phyloP scores from a whole-genome alignment of 495 filamentous ascomycete species.

The Neurospora africana region DNA sequence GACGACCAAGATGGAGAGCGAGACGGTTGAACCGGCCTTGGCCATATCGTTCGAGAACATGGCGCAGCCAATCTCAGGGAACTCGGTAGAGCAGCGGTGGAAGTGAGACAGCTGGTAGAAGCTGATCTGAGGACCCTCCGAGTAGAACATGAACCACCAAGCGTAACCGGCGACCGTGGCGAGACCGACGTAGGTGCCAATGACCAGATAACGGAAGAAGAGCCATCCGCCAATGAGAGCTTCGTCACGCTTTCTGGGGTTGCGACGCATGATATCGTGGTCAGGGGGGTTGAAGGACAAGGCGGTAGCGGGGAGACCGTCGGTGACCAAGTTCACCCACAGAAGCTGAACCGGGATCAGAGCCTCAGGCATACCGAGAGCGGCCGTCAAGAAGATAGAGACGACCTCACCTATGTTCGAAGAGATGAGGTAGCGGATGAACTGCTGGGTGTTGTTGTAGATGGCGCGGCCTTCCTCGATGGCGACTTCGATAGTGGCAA shows the following conservation, averaged over 20 bases:
- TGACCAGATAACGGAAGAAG: conserved; percentile 95
- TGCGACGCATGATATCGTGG: conserved; percentile 91
- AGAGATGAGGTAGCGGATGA: conserved; percentile 97
- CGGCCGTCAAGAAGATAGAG: conserved; percentile 97
- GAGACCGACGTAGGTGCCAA: conserved; percentile 87
- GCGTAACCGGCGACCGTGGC: conserved; percentile 97
- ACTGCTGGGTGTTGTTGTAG: conserved; percentile 99
- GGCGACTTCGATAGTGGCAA: conserved; percentile 91
- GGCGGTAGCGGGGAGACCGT: conserved; percentile 92
- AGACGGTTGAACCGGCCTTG: conserved; percentile 90
- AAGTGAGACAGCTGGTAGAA: conserved; percentile 92
- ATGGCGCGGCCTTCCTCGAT: conserved; percentile 97
- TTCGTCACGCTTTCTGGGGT: conserved; percentile 86
- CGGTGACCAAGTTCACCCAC: conserved; percentile 98
- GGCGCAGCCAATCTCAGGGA: conserved; percentile 84
- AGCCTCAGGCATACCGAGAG: conserved; percentile 94
- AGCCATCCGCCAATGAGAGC: conserved; percentile 87
- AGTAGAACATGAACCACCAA: conserved; percentile 99
- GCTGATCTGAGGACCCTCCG: conserved; percentile 81
- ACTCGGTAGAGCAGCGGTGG: conserved; percentile 79
- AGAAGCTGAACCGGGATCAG: conserved; percentile 94
- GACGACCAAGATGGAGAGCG: conserved; percentile 81
- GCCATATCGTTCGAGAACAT: conserved; percentile 90
- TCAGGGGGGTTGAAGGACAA: conserved; percentile 96
- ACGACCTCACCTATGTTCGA: conserved; percentile 99